Evolutionary conservation across 2,329 filamentous ascomycete species (phyloP).

Genomic region (Aspergillus thermomutatus): DNA sequence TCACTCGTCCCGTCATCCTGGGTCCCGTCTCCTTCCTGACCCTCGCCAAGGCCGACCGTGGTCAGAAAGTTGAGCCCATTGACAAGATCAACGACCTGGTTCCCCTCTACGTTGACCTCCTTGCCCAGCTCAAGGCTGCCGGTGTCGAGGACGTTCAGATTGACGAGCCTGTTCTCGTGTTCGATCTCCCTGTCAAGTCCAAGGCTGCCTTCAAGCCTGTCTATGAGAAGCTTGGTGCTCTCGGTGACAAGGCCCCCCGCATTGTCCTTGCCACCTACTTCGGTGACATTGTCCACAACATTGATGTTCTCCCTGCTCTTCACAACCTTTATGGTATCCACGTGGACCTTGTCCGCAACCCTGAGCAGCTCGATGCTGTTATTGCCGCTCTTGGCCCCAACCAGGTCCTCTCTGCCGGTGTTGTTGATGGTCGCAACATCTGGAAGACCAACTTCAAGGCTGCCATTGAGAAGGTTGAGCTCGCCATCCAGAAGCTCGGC

Average conservation of each 20-base stretch:
- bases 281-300: constrained; percentile 98
- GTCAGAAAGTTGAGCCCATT: constrained; percentile 88
- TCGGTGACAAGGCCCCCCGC: constrained; percentile 79
- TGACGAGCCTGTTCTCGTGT: constrained; percentile 95
- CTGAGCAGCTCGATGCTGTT: constrained; percentile 91
- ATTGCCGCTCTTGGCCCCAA: constrained; percentile 77
- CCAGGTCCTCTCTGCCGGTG: constrained; percentile 89
- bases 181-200: constrained; percentile 82
- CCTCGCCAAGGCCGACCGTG: constrained; percentile 97
- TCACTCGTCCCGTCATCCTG: constrained; percentile 88
- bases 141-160: constrained; percentile 97
- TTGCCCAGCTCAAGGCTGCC: constrained; percentile 89
- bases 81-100: constrained; percentile 89
- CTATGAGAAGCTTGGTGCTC: constrained; percentile 75
- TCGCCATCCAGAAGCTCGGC: constrained; percentile 89
- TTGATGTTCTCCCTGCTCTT: constrained; percentile 76
- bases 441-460: constrained; percentile 99
- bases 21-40: constrained; percentile 97
- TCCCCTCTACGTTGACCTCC: constrained; percentile 90
- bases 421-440: constrained; percentile 98
- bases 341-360: constrained; percentile 95
- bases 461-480: constrained; percentile 86
- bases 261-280: constrained; percentile 96
- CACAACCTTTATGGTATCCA: constrained; percentile 78
- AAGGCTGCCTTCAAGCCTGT: constrained; percentile 98